A percentile compares a stretch with the other conserved stretches of the same genome.
These are phyloP conservation scores for Hortaea werneckii DNA, from an alignment of 2,329 filamentous ascomycete genomes.

Conservation along the genomic window DNA sequence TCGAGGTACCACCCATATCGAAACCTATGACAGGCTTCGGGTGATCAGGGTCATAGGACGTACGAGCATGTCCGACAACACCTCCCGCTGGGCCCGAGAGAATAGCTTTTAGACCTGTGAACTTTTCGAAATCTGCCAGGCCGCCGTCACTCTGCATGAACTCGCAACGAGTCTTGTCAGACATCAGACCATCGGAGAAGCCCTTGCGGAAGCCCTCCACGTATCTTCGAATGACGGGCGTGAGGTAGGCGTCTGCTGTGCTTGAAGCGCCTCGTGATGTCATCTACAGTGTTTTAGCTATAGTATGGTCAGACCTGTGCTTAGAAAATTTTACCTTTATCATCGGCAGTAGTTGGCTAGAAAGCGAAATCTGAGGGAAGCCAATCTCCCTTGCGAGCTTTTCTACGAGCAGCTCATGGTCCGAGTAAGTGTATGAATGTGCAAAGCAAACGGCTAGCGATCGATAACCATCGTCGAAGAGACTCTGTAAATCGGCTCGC, in stretches of 20 bases:
- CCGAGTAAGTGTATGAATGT: conserved; percentile 80
- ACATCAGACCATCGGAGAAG: conserved; percentile 16
- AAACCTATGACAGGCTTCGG: conserved; percentile 20
- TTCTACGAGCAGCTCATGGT: conserved; percentile 69
- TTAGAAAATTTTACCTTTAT: conserved; percentile 46
- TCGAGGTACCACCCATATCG: conserved; percentile 13
- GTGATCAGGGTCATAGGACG: conserved; percentile 20
- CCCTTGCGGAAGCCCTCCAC: conserved; percentile 31
- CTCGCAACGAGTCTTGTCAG: conserved; percentile 20
- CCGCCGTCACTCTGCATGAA: conserved; percentile 29
- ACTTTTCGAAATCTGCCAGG: conserved; percentile 17
- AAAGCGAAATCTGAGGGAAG: conserved; percentile 68
- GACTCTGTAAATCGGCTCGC: conserved; percentile 47
- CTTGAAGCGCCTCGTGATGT: conserved; percentile 62
- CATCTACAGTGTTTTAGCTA: conserved; percentile 25
- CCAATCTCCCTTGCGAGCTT: conserved; percentile 65
- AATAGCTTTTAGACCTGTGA: conserved; percentile 23
- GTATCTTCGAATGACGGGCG: conserved; percentile 64
- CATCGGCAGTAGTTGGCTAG: conserved; percentile 70
- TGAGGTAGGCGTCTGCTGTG: conserved; percentile 66
- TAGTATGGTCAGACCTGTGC: background rate
- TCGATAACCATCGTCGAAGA: conserved; percentile 58
- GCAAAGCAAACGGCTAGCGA: conserved; percentile 81
- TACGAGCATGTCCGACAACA: conserved; percentile 24
- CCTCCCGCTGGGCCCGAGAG: conserved; percentile 27